phyloP scores from a whole-genome alignment of 768 basidiomycete genomes.

The Boletellus ananiceps region DNA sequence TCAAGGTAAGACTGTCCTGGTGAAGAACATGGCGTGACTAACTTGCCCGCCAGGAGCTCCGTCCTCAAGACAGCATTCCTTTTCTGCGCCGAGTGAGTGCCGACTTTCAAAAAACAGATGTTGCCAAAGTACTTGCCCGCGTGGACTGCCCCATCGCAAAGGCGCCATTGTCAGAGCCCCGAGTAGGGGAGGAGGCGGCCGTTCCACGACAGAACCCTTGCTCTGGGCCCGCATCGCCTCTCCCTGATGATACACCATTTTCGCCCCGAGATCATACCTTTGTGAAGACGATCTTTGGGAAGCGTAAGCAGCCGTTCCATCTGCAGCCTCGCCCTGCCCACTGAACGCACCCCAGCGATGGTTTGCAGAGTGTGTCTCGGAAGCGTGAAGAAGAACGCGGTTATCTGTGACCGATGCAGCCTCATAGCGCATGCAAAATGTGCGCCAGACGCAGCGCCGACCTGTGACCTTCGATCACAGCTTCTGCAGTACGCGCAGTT shows the following conservation, averaged over 20 bases:
- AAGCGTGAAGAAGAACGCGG: conserved; percentile 79
- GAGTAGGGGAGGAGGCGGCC: conserved; percentile 37
- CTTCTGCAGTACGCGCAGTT: conserved; percentile 76
- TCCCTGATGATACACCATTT: conserved; percentile 36
- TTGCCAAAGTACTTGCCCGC: conserved; percentile 47
- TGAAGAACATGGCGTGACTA: background rate
- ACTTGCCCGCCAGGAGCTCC: conserved; percentile 53
- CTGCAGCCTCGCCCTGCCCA: background rate
- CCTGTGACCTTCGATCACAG: conserved; percentile 78
- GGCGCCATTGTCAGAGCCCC: conserved; percentile 43
- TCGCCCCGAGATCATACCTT: conserved; percentile 74
- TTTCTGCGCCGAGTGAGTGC: conserved; percentile 89
- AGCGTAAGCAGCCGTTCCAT: conserved; percentile 57
- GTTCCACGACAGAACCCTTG: conserved; percentile 38
- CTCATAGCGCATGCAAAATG: conserved; percentile 85
- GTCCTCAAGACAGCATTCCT: conserved; percentile 92
- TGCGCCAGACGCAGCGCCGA: conserved; percentile 64
- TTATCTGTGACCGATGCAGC: conserved; percentile 85
- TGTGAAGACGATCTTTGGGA: conserved; percentile 89
- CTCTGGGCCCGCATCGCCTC: conserved; percentile 30
- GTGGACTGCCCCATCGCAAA: conserved; percentile 31
- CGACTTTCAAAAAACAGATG: conserved; percentile 74
- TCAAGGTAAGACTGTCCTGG: conserved; percentile 51
- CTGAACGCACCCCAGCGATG: conserved; percentile 54
- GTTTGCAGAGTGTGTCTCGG: conserved; percentile 78